Conservation (phyloP, 441 rosid species). For the Syzygium malaccense region DNA sequence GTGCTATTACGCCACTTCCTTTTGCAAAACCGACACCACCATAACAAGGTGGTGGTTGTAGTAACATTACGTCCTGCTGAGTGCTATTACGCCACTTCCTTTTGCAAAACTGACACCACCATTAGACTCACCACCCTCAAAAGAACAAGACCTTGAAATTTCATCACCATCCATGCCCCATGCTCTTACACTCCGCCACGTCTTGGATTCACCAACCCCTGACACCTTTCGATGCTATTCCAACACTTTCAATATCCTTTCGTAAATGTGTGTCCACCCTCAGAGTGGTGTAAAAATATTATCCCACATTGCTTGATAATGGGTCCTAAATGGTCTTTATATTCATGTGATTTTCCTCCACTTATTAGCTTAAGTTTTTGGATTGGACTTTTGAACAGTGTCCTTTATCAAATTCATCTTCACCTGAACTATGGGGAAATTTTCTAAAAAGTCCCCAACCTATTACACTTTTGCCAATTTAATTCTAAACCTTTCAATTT, state of each 20-base stretch:
- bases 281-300: no score
- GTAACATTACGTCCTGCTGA: neutral
- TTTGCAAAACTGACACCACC: neutral
- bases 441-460: no score
- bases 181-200: neutral
- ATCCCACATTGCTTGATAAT: no score
- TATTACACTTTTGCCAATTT: no score
- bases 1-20: no score
- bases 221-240: neutral
- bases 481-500: no score
- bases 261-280: no score
- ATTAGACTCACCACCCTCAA: neutral
- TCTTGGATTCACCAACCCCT: no score
- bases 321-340: neutral
- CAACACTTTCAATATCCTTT: no score
- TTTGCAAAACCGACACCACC: no score
- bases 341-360: neutral
- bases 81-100: neutral
- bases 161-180: no score
- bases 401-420: neutral
- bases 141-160: no score
- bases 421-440: neutral
- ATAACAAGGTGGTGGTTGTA: neutral
- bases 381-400: neutral
- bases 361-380: neutral